Evolutionary conservation across 129 eudicot genomes (phyloP), one percentile per base, ranked within the genome.

Genomic region (Helichrysum umbraculigerum): DNA sequence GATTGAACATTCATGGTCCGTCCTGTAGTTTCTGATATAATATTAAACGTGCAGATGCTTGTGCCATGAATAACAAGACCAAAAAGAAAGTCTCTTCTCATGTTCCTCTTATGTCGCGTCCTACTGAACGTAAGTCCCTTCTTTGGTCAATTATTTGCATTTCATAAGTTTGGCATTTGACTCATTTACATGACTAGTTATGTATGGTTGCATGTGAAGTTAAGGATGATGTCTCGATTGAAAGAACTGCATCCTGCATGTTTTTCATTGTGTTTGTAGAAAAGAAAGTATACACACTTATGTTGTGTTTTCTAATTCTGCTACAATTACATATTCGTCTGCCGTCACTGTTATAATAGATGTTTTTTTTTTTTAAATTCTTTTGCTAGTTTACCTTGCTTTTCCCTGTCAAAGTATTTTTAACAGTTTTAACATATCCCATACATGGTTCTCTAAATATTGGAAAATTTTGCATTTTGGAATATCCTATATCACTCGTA

Each of bases 51-150:
- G 73, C 86, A 92, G 98, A 85, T 75, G 78, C 33, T 58, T 75
- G 81, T 61, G 72, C 30, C 54, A 42, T n/a, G 41, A 79, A 73
- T 61, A 58, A 68, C 62, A 66, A 67, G 84, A 75, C 77, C 7
- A 87, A 82, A 79, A 89, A 82, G 90, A 92, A 86, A 79, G 86
- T 22, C 76, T 75, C 87, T 64, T 71, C 83, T 56, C 87, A 92
- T 82, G 70, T 89, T 83, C 90, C 94, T 34, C 88, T 92, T 51
- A 56, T 88, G 84, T 87, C 84, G 25, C 88, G 98, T 7, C 90
- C 92, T 68, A 89, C 96, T 62, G 98, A 92, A 83, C 98, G 98
- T 92, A 72, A 89, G 92, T 47, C 71, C 33, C 75, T 16, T 86
- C 29, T 61, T 33, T 57, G 7, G 4, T 5, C 62, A 63, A 19